These are phyloP conservation scores for Clitopilus passeckerianus DNA, from an alignment of 768 basidiomycete genomes.

Conservation along the genomic window DNA sequence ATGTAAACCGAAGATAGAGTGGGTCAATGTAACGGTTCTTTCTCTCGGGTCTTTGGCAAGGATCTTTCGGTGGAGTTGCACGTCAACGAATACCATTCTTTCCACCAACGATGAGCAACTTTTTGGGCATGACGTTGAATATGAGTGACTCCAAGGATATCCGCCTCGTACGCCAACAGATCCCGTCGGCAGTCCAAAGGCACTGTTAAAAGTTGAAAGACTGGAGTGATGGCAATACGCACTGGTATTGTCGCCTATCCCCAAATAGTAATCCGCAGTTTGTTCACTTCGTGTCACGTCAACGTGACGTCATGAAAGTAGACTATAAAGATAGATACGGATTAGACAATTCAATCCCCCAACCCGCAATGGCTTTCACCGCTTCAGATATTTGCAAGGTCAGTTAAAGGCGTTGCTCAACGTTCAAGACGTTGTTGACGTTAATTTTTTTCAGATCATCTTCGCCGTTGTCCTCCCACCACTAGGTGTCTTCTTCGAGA, in stretches of 20 bases:
- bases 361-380: slow-evolving; percentile 58
- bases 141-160: neutral
- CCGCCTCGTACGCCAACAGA: neutral
- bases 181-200: neutral
- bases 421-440: slow-evolving; percentile 5
- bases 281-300: neutral
- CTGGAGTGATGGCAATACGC: neutral
- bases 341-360: neutral
- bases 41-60: neutral
- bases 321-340: neutral
- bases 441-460: slow-evolving; percentile 31
- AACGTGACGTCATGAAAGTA: neutral
- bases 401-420: slow-evolving; percentile 10
- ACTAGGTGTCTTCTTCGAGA: slow-evolving; percentile 83
- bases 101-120: neutral
- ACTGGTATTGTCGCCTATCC: neutral
- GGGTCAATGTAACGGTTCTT: neutral
- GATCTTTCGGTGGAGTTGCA: neutral
- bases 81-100: neutral
- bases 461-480: slow-evolving; percentile 76
- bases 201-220: neutral
- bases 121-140: neutral
- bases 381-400: slow-evolving; percentile 77
- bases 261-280: neutral
- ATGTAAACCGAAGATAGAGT: too few relatives aligned